These are phyloP conservation scores for Zymoseptoria ardabiliae DNA, from an alignment of 2,329 filamentous ascomycete species.

Conservation along the genomic window DNA sequence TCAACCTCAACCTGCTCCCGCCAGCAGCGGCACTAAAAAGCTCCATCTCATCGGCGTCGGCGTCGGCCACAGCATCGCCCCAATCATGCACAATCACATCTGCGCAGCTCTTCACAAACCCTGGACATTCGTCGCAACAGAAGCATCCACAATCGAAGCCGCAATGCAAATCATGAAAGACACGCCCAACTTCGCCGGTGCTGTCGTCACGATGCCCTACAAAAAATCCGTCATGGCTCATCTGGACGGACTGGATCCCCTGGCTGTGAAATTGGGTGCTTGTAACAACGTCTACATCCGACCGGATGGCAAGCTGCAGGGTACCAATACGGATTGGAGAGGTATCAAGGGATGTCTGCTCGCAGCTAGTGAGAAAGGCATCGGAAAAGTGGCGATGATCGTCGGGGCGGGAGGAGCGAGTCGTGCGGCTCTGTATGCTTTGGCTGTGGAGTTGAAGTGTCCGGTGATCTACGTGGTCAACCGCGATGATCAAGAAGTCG, in stretches of 20 bases:
- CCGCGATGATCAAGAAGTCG: too few species aligned
- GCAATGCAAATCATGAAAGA: too few species aligned
- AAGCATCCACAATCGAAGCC: constrained; percentile 9
- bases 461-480: too few species aligned
- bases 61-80: constrained; percentile 37
- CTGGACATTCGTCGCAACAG: constrained; percentile 32
- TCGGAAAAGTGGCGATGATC: constrained; percentile 29
- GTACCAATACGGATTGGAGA: constrained; percentile 40
- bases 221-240: constrained; percentile 32
- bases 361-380: constrained; percentile 11
- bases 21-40: too few species aligned
- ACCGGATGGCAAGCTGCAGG: constrained; percentile 24
- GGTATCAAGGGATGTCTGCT: constrained; percentile 35
- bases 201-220: constrained; percentile 39
- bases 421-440: constrained; percentile 28
- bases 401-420: constrained; percentile 39
- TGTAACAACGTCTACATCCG: constrained; percentile 33
- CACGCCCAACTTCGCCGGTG: too few species aligned
- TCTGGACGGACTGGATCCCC: constrained; percentile 33
- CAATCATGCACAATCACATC: constrained; percentile 36
- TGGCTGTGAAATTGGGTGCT: constrained; percentile 32
- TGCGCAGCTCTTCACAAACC: constrained; percentile 29
- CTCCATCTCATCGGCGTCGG: constrained; percentile 25
- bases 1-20: too few species aligned
- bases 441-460: too few species aligned